Conservation (phyloP, 345 rosid genomes). For the Cochlearia excelsa region DNA sequence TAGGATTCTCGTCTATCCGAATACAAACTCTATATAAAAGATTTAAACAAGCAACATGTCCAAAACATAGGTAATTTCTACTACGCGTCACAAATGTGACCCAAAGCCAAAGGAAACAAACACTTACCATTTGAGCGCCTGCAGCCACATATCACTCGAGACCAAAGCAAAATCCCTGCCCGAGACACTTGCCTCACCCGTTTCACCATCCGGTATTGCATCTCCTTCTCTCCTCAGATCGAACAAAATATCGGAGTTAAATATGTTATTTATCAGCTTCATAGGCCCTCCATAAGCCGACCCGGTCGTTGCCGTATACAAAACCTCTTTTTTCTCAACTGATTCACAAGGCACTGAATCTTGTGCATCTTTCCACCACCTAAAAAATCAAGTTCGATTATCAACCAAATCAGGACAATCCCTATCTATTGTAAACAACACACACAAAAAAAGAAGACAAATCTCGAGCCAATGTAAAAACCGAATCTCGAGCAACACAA, state of each 20-base stretch:
- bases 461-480: background rate
- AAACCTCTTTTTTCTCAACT: constrained; percentile 55
- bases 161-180: constrained; percentile 95
- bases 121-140: constrained; percentile 84
- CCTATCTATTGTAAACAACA: background rate
- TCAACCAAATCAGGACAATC: too few relatives aligned
- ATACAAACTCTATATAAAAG: constrained; percentile 1
- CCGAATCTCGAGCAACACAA: background rate
- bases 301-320: constrained; percentile 64
- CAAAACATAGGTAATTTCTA: constrained; percentile 4
- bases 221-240: constrained; percentile 73
- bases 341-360: constrained; percentile 47
- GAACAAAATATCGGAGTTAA: constrained; percentile 73
- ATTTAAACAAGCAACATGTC: constrained; percentile 6
- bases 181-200: constrained; percentile 72
- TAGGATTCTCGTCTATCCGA: constrained; percentile 10
- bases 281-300: constrained; percentile 74
- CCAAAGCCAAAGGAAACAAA: background rate
- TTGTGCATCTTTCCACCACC: constrained; percentile 97
- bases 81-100: background rate
- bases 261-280: constrained; percentile 89
- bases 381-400: constrained; percentile 27
- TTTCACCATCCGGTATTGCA: constrained; percentile 47
- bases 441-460: background rate
- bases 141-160: constrained; percentile 90